These are phyloP conservation scores for Sclerotinia borealis DNA, from an alignment of 2,329 filamentous ascomycete genomes.

Conservation along the genomic window DNA sequence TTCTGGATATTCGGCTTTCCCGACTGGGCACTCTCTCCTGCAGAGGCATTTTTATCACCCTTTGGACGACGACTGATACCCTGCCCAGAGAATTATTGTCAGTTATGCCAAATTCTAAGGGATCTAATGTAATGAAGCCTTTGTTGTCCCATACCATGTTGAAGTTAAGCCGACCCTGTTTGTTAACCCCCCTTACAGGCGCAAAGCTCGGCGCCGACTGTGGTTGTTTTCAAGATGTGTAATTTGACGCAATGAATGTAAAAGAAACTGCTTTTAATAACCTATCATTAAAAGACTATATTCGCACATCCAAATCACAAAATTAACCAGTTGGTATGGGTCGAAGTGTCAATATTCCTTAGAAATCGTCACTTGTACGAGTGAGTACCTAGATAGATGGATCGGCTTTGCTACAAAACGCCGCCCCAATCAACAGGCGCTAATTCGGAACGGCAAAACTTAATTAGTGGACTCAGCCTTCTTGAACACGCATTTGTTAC, in stretches of 20 bases:
- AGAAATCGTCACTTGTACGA: slow-evolving; percentile 6
- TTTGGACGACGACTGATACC: slow-evolving; percentile 34
- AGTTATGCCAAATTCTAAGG: slow-evolving; percentile 6
- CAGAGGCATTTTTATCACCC: slow-evolving; percentile 30
- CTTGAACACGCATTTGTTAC: neutral
- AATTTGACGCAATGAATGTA: neutral
- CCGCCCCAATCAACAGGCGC: slow-evolving; percentile 3
- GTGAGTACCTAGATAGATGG: neutral
- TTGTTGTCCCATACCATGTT: slow-evolving; percentile 25
- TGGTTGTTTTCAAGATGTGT: neutral
- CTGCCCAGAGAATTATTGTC: slow-evolving; percentile 17
- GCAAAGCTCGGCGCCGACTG: slow-evolving; percentile 11
- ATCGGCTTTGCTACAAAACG: slow-evolving; percentile 8
- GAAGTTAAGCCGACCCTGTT: slow-evolving; percentile 14
- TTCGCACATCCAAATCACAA: neutral
- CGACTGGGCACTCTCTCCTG: slow-evolving; percentile 21
- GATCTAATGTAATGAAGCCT: neutral
- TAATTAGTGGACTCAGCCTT: slow-evolving; percentile 5
- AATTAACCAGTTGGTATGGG: neutral
- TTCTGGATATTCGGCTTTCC: slow-evolving; percentile 71
- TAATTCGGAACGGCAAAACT: slow-evolving; percentile 3
- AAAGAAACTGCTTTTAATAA: neutral
- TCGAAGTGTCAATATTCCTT: slow-evolving; percentile 5
- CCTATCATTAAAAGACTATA: neutral
- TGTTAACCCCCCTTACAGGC: slow-evolving; percentile 1